phyloP scores from a whole-genome alignment of 257 asterid species.

The Phtheirospermum japonicum region DNA sequence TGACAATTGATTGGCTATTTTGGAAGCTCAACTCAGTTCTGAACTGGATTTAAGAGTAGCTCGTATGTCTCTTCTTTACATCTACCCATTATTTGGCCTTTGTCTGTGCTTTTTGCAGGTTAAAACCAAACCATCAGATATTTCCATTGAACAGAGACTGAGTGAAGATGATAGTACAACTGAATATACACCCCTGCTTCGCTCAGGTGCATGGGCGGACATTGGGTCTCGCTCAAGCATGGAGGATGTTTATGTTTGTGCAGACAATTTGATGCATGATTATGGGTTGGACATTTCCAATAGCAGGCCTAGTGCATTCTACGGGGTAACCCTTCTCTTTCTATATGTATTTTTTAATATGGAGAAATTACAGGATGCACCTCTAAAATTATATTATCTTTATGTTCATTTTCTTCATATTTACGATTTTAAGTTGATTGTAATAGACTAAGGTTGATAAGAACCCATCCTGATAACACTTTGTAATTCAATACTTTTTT shows the following conservation, averaged over 20 bases:
- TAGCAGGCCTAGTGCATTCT: conserved; percentile 63
- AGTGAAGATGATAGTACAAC: conserved; percentile 37
- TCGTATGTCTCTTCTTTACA: background rate
- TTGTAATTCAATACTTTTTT: background rate
- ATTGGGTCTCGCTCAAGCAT: conserved; percentile 75
- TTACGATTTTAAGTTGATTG: background rate
- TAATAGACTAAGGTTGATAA: background rate
- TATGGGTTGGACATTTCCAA: conserved; percentile 38
- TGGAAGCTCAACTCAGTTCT: conserved; percentile 1
- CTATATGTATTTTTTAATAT: background rate
- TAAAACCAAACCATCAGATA: conserved; percentile 37
- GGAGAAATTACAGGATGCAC: background rate
- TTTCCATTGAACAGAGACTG: conserved; percentile 42
- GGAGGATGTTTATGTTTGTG: conserved; percentile 82
- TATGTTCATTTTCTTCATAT: background rate
- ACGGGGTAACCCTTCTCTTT: conserved; percentile 67
- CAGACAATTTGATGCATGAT: conserved; percentile 59
- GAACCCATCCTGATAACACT: background rate
- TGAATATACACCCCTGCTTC: conserved; percentile 57
- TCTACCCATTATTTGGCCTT: background rate
- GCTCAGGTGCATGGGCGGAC: conserved; percentile 92
- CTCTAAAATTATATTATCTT: background rate
- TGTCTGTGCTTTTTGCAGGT: conserved; percentile 44
- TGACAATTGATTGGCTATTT: conserved; percentile 1
- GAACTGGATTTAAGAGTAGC: conserved; percentile 17